Evolutionary conservation across 108 stramenopile genomes (phyloP), one percentile per base, ranked within the genome.

Genomic region (Cyclostephanos tholiformis): DNA sequence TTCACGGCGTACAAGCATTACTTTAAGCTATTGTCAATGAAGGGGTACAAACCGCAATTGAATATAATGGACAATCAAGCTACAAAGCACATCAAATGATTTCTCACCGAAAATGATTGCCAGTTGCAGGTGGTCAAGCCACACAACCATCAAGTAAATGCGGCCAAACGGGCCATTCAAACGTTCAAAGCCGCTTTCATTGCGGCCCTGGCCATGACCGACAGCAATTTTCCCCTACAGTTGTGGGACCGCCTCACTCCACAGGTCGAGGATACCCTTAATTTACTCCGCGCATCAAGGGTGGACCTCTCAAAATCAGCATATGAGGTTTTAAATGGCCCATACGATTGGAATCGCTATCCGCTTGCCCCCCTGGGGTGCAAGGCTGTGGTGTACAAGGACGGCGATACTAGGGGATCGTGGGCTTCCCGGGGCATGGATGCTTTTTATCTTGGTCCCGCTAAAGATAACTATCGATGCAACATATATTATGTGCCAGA

Each of bases 381-480:
- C 35, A 22, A 29, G 38, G 72, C 63, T 0, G n/a, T 73, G 29
- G 29, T 73, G 3, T 51, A 65, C 56, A 25, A 65, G 39, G 11
- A 57, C 0, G 6, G 67, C 10, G 46, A 17, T 25, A 39, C 25
- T 3, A 20, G 50, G 22, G 29, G 26, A 1, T 74, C 66, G 0
- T 74, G 74, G 74, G 72, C 8, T 0, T 30, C 39, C 2, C 65
- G 67, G 0, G 76, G 66, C 0, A n/a, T 32, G 48, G 72, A 79
- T 22, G 82, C 64, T 0, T 79, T 68, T 73, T 83, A 83, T 46
- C 12, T 79, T 12, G 63, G 74, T 0, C 82, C 77, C 1, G 67
- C 73, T 9, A 46, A 50, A 51, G 63, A 83, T 17, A 59, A 73
- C 46, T 82, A 82, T 23, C 57, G 66, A 38, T 61, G 76, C 66